Evolutionary conservation across 2,329 filamentous ascomycete species (phyloP), one percentile per base, ranked within the genome.

Genomic region (Truncatella angustata): DNA sequence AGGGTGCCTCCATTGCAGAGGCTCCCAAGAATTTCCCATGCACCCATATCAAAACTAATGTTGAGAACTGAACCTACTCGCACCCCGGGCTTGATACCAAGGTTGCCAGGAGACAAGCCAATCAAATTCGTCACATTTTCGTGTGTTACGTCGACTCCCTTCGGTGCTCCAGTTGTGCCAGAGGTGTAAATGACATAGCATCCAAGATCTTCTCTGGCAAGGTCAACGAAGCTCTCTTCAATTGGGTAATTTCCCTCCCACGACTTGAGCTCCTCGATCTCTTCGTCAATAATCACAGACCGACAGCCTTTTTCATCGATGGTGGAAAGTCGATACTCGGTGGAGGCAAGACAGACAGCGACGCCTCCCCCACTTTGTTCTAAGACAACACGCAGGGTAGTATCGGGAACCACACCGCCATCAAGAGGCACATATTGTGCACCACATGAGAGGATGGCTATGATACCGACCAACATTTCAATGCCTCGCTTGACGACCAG

Each of bases 21-120:
- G 48, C 74, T 77, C 1, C 72, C 74, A 7, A 84, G 72, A n/a
- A 84, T 78, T 56, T 84, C 81, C 81, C 81, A 84, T 11, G 80
- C 80, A 20, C 78, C 81, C 80, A 84, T 84, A 56, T 84, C 81
- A 55, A 84, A 85, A 39, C 77, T 78, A 40, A 85, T 75, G 54
- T 79, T 83, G 36, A 84, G 68, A 5, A 83, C 69, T 51, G 81
- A 79, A 3, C 76, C 79, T 6, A 84, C 80, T 11, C 73, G 73
- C 10, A 71, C 76, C 11, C 80, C 80, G 2, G 70, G 63, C 10
- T 58, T 65, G 47, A 84, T 77, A 3, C 73, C 76, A 14, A 85
- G 61, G 52, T 73, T 75, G 5, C 76, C 79, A 0, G 81, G 80
- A 20, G 72, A 70, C 23, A 75, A 63, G 51, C 76, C 74, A 4